Base-by-base conservation (phyloP, 192 early-diverging fungal genomes). In the Kappamyces sp. region DNA sequence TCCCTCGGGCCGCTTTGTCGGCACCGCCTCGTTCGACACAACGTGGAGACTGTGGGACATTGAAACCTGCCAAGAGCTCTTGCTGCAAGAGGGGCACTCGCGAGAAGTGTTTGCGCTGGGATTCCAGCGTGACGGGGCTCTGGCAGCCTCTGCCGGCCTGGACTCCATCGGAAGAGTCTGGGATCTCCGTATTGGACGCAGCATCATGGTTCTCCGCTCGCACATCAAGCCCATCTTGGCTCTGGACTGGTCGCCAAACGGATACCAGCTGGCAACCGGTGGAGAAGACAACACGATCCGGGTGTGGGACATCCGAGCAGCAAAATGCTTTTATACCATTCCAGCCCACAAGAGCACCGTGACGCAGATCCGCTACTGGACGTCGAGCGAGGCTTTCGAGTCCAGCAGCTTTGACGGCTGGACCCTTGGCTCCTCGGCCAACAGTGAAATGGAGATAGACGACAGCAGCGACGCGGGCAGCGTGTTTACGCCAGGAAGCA, bases 31-130 rank as follows among this genome's bases (percentile, higher is more conserved):
- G 55, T 90, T 80, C 61, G 96, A 98, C 63, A 83, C 80, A 38
- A 90, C 91, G 11, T 98, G 96, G 96, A 77, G 96, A 47, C 78
- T 98, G n/a, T 98, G 93, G 91, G 96, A 98, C 67, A 75, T 86
- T 14, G 81, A 88, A 45, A 81, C 84, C 0, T 69, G 76, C 40
- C 57, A 77, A 35, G 92, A 93, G 54, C 65, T 99, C 1, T 59
- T 99, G 39, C 66, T 90, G 49, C 96, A 99, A 61, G 90, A 96
- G 61, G 96, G 96, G 8, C 96, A 99, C 68, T 88, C 92, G 11
- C 78, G 84, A 30, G 93, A 97, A 71, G 86, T 99, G 1, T 97
- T 92, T 77, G 84, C 87, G 1, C 79, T 99, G 55, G 81, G 80
- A 9, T 95, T 99, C 61, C 96, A 99, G 63, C 64, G 76, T 47